Percentiles rank a stretch among this genome's conserved stretches.
These are phyloP conservation scores for Articulospora tetracladia DNA, from an alignment of 495 filamentous ascomycete species.

Conservation along the genomic window DNA sequence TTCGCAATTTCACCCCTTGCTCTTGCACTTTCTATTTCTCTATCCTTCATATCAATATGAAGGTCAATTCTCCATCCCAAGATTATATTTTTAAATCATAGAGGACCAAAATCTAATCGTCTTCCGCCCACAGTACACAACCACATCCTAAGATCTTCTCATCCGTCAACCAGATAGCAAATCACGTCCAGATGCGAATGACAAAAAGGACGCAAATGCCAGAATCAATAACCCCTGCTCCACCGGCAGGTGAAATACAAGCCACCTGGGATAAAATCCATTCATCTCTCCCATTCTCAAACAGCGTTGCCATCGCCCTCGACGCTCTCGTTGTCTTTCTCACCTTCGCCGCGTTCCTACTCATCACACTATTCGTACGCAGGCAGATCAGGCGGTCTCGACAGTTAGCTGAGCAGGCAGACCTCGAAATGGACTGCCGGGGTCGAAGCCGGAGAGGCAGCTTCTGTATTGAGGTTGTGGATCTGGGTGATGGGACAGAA, in stretches of 20 bases:
- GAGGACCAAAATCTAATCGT: too few species aligned
- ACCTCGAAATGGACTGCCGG: neutral
- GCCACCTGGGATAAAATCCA: neutral
- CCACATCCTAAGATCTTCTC: too few species aligned
- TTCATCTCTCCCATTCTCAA: slow-evolving; percentile 6
- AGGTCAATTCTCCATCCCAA: too few species aligned
- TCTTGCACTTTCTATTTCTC: neutral
- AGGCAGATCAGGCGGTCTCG: neutral
- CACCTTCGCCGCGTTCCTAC: neutral
- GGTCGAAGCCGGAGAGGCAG: neutral
- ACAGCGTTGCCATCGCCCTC: slow-evolving; percentile 6
- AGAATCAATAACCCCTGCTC: too few species aligned
- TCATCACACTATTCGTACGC: neutral
- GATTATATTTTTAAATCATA: too few species aligned
- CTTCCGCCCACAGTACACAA: too few species aligned
- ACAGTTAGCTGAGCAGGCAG: neutral
- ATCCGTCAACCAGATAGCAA: too few species aligned
- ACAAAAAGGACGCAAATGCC: too few species aligned
- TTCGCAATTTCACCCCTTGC: neutral
- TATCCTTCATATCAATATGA: too few species aligned
- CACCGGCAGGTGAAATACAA: too few species aligned
- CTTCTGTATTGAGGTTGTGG: too few species aligned
- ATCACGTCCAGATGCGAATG: too few species aligned
- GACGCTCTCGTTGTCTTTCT: slow-evolving; percentile 7
- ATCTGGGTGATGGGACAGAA: neutral